A percentile compares a stretch with the other conserved stretches of the same genome.
phyloP scores from a whole-genome alignment of 257 asterid species.

The Penstemon eatonii region DNA sequence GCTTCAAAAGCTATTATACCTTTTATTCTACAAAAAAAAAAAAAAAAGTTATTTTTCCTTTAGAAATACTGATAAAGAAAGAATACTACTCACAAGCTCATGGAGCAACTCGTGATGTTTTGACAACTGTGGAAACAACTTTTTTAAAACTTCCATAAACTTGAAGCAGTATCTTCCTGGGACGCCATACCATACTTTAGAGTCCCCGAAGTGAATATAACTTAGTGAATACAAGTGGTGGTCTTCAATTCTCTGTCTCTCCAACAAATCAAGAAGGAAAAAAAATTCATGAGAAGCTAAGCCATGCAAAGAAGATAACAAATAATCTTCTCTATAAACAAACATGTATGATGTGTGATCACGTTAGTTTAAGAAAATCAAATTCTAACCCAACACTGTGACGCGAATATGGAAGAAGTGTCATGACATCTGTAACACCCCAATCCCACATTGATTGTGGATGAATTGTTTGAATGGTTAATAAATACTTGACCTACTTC shows the following conservation, averaged over 20 bases:
- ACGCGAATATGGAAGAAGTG: constrained; percentile 56
- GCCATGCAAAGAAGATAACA: constrained; percentile 20
- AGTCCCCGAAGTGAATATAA: constrained; percentile 70
- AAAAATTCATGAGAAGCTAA: constrained; percentile 26
- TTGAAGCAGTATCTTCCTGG: constrained; percentile 65
- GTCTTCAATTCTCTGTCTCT: constrained; percentile 64
- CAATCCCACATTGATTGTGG: too few species aligned
- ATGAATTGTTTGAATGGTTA: too few species aligned
- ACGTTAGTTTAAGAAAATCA: not conserved
- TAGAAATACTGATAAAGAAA: constrained; percentile 8
- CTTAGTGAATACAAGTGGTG: constrained; percentile 77
- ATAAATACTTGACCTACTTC: too few species aligned
- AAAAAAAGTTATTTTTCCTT: not conserved
- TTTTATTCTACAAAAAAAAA: too few species aligned
- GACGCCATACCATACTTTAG: constrained; percentile 70
- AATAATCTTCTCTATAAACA: not conserved
- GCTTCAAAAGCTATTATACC: not conserved
- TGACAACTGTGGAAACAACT: constrained; percentile 47
- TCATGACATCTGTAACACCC: constrained; percentile 19
- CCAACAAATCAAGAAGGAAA: constrained; percentile 38
- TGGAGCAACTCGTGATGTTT: constrained; percentile 59
- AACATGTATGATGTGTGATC: not conserved
- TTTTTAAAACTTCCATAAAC: constrained; percentile 60
- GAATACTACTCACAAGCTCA: constrained; percentile 55
- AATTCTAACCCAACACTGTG: constrained; percentile 74